These are phyloP conservation scores for Williopsis jadinii DNA, from an alignment of 1,139 yeast genomes.

Conservation along the genomic window DNA sequence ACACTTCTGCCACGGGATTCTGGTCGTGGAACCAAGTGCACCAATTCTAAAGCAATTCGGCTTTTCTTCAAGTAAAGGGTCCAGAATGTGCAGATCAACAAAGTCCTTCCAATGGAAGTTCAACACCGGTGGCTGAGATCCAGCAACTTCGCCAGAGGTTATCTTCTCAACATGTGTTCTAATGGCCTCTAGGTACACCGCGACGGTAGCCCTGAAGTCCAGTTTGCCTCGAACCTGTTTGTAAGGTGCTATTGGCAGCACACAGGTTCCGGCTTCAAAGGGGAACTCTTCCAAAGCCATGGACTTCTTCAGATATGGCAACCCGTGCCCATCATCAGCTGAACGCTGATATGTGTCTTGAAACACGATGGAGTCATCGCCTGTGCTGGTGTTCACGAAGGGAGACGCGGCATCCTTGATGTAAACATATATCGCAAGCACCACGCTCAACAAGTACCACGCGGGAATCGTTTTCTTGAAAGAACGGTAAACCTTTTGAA, in stretches of 20 bases:
- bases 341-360: conserved; percentile 16
- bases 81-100: conserved; percentile 27
- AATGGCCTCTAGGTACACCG: conserved; percentile 26
- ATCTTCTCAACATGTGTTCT: conserved; percentile 23
- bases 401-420: background rate
- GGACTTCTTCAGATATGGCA: conserved; percentile 15
- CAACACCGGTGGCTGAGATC: conserved; percentile 24
- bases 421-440: conserved; percentile 16
- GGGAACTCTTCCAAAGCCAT: conserved; percentile 22
- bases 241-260: conserved; percentile 30
- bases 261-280: conserved; percentile 22
- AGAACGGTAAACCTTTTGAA: conserved; percentile 1
- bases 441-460: conserved; percentile 14
- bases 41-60: conserved; percentile 32
- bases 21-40: conserved; percentile 28
- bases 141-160: conserved; percentile 18
- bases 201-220: conserved; percentile 25
- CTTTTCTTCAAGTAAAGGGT: conserved; percentile 27
- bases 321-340: conserved; percentile 10
- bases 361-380: conserved; percentile 11
- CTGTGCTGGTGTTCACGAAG: conserved; percentile 2
- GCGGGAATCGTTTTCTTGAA: conserved; percentile 14
- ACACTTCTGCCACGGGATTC: conserved; percentile 32
- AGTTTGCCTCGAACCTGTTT: conserved; percentile 25
- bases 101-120: conserved; percentile 32